These are phyloP conservation scores for Bacterosira constricta DNA, from an alignment of 108 stramenopile genomes.

Conservation along the genomic window DNA sequence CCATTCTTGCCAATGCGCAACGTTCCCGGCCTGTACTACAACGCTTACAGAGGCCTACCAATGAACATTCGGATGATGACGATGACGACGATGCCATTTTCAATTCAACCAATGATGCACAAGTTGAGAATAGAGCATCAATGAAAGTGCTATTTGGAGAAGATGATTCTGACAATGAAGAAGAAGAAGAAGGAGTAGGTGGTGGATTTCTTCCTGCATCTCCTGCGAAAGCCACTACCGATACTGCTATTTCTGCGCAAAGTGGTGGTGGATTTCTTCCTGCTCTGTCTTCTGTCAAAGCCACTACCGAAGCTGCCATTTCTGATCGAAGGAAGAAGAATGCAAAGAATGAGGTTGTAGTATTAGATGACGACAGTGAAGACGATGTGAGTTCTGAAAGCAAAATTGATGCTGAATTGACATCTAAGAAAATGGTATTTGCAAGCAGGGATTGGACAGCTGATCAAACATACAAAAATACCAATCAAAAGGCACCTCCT, in stretches of 20 bases:
- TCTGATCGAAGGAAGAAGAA: neutral
- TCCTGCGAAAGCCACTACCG: neutral
- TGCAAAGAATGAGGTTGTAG: neutral
- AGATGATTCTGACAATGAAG: constrained; percentile 34
- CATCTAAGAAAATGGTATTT: neutral
- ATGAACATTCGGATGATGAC: constrained; percentile 9
- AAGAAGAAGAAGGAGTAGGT: constrained; percentile 12
- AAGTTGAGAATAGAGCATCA: constrained; percentile 9
- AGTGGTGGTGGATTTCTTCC: constrained; percentile 51
- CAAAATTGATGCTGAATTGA: neutral
- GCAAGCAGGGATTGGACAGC: neutral
- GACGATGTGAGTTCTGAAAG: neutral
- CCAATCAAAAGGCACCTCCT: neutral
- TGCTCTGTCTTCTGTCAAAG: too few relatives aligned
- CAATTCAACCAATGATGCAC: constrained; percentile 1
- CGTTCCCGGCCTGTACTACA: neutral
- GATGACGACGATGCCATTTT: constrained; percentile 17
- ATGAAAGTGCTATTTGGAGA: constrained; percentile 48
- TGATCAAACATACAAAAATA: neutral
- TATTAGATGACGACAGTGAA: constrained; percentile 19
- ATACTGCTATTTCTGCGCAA: too few relatives aligned
- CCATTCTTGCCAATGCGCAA: neutral
- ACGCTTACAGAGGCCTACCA: constrained; percentile 1
- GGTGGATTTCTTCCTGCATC: constrained; percentile 42
- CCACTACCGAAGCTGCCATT: neutral